Base-by-base conservation (phyloP, 2,329 filamentous ascomycete species). In the Helotiales sp. region DNA sequence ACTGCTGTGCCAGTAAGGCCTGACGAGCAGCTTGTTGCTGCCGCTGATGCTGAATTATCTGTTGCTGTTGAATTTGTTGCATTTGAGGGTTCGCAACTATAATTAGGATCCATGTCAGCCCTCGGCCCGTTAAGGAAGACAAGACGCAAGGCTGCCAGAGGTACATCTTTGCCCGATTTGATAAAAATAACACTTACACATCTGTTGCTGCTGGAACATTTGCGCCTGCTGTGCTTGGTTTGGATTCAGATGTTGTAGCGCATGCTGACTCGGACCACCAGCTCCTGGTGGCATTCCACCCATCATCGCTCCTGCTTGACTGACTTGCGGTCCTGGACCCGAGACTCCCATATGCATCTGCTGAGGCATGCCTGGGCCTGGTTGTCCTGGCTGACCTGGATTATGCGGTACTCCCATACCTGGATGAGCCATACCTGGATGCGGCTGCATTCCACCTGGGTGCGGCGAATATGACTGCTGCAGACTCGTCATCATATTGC, bases 331-430 rank as follows among this genome's bases (percentile, higher is more conserved):
- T 60, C 82, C 86, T 19, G 89, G 87, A 33, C 84, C 88, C 57
- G 89, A 89, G 27, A 88, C 88, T 60, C 83, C 86, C 77, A 90
- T 89, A 66, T 89, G 87, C 74, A 83, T 86, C 73, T 90, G 88
- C 72, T 89, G 88, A 65, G 82, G 82, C 72, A 88, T 86, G 36
- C 79, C 81, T 40, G 67, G 69, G 61, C 76, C 81, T 27, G 83
- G 84, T 63, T 88, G 87, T 53, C 88, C 88, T 53, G 84, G 85
- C 66, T 87, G 89, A 52, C 88, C 87, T 68, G 84, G 85, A 71
- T 88, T 68, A 54, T 71, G 69, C 34, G 64, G 86, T 31, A 84
- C 84, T 36, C 82, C 79, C 73, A 81, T 81, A 38, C 78, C 79
- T 44, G n/a, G n/a, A 66, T 79, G 80, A 57, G 83, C 81, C 64